Conservation (phyloP, 1,139 yeast genomes). For the Yamadazyma epiphylla region DNA sequence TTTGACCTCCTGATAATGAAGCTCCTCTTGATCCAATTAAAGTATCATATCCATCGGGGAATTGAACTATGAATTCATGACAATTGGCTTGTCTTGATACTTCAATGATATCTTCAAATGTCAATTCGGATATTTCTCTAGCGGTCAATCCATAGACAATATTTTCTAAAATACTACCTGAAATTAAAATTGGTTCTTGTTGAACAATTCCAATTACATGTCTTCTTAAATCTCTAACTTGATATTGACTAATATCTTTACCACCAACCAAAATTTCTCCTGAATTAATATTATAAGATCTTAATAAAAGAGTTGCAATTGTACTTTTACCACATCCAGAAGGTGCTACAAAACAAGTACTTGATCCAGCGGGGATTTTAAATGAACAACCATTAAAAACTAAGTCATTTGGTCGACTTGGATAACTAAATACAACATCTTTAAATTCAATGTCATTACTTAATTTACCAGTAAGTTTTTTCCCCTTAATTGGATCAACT, state of each 20-base stretch:
- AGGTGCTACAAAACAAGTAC: slow-evolving; percentile 86
- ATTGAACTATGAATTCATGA: slow-evolving; percentile 47
- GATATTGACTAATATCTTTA: slow-evolving; percentile 55
- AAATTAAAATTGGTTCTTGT: slow-evolving; percentile 81
- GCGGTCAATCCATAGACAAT: slow-evolving; percentile 71
- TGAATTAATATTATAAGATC: slow-evolving; percentile 55
- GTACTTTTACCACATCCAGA: slow-evolving; percentile 94
- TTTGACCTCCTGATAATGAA: slow-evolving; percentile 78
- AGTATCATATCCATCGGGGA: slow-evolving; percentile 54
- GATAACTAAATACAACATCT: slow-evolving; percentile 72
- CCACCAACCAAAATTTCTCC: slow-evolving; percentile 73
- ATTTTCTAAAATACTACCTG: slow-evolving; percentile 77
- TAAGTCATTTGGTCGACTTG: slow-evolving; percentile 77
- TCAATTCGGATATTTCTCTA: slow-evolving; percentile 37
- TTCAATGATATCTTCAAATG: slow-evolving; percentile 38
- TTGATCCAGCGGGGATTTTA: slow-evolving; percentile 63
- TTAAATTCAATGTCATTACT: slow-evolving; percentile 61
- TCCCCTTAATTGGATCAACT: slow-evolving; percentile 42
- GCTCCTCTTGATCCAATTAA: slow-evolving; percentile 56
- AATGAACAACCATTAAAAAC: slow-evolving; percentile 67
- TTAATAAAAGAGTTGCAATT: slow-evolving; percentile 64
- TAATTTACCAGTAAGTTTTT: slow-evolving; percentile 28
- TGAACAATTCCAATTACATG: slow-evolving; percentile 76
- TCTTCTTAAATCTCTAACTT: slow-evolving; percentile 68
- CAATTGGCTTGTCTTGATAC: slow-evolving; percentile 53